Evolutionary conservation across 345 rosid species (phyloP).

Genomic region (Populus deltoides): DNA sequence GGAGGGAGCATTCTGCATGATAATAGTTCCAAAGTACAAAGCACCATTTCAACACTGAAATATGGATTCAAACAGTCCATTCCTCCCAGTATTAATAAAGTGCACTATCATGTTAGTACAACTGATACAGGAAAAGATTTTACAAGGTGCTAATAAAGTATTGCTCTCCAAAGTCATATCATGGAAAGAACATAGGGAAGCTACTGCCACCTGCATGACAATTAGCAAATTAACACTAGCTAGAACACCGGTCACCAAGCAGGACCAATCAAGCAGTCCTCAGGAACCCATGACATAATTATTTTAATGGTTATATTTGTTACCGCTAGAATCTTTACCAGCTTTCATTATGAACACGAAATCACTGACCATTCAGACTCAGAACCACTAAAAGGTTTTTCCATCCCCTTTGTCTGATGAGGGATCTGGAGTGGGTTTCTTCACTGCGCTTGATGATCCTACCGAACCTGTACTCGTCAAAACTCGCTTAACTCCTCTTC

Average conservation of each 20-base stretch:
- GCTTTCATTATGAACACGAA: neutral
- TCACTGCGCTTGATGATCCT: constrained; percentile 54
- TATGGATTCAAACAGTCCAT: neutral
- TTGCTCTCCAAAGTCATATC: neutral
- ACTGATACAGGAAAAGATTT: neutral
- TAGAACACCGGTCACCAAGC: neutral
- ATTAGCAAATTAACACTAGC: neutral
- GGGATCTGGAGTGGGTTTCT: constrained; percentile 53
- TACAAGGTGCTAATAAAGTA: neutral
- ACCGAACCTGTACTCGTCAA: constrained; percentile 39
- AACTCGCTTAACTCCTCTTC: constrained; percentile 93
- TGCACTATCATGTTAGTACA: neutral
- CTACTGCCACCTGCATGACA: neutral
- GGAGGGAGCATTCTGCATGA: neutral
- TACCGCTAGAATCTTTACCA: neutral
- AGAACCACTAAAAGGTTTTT: constrained; percentile 24
- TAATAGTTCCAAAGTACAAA: neutral
- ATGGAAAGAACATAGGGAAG: neutral
- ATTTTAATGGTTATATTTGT: neutral
- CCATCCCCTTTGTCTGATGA: constrained; percentile 53
- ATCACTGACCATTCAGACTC: neutral
- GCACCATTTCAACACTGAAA: neutral
- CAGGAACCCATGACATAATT: neutral
- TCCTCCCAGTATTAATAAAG: neutral
- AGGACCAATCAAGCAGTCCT: neutral